Conservation (phyloP, 768 basidiomycete genomes). For the Lactarius hengduanensis region DNA sequence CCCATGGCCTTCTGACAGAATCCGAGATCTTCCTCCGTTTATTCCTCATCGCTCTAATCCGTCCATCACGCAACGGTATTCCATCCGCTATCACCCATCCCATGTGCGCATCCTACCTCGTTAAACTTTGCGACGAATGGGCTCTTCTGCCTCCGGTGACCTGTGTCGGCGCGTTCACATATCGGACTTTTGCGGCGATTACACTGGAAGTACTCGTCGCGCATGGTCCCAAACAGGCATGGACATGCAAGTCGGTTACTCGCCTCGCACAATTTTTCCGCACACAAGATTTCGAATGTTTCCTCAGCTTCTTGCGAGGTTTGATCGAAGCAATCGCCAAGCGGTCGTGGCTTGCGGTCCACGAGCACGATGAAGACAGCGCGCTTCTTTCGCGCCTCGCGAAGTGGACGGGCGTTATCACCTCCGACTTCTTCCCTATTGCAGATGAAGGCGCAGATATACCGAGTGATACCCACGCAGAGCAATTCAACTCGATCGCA, state of each 20-base stretch:
- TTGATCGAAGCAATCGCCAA: slow-evolving; percentile 31
- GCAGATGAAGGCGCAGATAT: slow-evolving; percentile 3
- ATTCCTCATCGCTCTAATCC: slow-evolving; percentile 43
- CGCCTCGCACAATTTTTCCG: slow-evolving; percentile 39
- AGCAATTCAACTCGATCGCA: slow-evolving; percentile 11
- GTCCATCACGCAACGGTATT: slow-evolving; percentile 28
- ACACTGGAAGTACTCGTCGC: slow-evolving; percentile 37
- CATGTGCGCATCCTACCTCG: slow-evolving; percentile 24
- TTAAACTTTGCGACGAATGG: slow-evolving; percentile 20
- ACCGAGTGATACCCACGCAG: neutral
- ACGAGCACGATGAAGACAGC: slow-evolving; percentile 14
- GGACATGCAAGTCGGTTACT: slow-evolving; percentile 45
- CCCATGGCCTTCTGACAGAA: slow-evolving; percentile 44
- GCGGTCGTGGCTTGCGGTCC: neutral
- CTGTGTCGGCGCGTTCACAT: slow-evolving; percentile 14
- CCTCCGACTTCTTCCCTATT: slow-evolving; percentile 25
- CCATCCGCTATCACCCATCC: slow-evolving; percentile 24
- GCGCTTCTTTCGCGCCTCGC: slow-evolving; percentile 26
- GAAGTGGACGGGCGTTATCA: slow-evolving; percentile 33
- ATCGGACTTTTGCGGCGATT: slow-evolving; percentile 36
- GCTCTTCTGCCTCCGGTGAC: neutral
- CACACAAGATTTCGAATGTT: slow-evolving; percentile 36
- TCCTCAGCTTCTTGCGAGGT: slow-evolving; percentile 35
- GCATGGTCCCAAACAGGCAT: slow-evolving; percentile 33
- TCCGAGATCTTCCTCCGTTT: slow-evolving; percentile 43